Percentiles rank a stretch among this genome's conserved stretches.
Conservation (phyloP, 306 rosid genomes). For the Sindora glabra region DNA sequence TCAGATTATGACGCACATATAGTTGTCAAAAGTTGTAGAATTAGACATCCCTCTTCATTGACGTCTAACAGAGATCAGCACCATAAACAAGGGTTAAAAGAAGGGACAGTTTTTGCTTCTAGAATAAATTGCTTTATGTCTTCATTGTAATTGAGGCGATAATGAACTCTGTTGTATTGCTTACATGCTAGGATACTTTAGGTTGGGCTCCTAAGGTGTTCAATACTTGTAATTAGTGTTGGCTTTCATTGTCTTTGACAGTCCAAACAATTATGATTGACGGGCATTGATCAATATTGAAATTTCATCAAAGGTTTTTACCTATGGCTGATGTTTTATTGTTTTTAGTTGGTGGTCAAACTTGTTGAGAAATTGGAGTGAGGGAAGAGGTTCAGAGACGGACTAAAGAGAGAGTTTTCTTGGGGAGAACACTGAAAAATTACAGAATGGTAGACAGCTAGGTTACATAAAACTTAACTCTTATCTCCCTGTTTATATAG, state of each 20-base stretch:
- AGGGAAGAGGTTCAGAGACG: too few relatives aligned
- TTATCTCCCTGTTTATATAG: too few relatives aligned
- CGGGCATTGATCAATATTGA: background rate
- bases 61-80: background rate
- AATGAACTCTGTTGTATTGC: background rate
- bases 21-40: background rate
- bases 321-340: background rate
- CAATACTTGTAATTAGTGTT: background rate
- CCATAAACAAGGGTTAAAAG: background rate
- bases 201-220: background rate
- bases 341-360: constrained; percentile 7
- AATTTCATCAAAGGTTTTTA: background rate
- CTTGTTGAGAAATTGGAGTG: too few relatives aligned
- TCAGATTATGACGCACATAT: background rate
- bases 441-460: too few relatives aligned
- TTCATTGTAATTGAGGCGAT: background rate
- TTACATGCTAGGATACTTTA: background rate
- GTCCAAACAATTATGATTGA: background rate
- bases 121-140: background rate
- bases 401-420: too few relatives aligned
- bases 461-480: too few relatives aligned
- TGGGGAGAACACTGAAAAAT: too few relatives aligned
- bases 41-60: background rate
- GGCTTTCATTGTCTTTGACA: background rate
- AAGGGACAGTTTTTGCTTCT: background rate